phyloP scores from a whole-genome alignment of 2,329 filamentous ascomycete species.

The Colletotrichum sp. region DNA sequence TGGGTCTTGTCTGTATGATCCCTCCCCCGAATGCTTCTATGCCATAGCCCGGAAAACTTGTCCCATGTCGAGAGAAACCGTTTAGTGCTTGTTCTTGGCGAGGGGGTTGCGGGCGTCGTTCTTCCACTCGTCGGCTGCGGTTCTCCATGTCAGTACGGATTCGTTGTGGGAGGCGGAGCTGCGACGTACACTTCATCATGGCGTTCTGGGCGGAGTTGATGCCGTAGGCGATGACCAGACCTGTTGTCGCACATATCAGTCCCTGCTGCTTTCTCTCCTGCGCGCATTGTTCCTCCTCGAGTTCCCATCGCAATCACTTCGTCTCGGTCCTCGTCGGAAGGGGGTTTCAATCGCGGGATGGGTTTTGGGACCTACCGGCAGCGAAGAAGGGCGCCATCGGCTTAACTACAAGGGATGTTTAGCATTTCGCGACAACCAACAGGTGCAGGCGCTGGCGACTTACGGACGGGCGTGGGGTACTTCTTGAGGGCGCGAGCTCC shows the following conservation, averaged over 20 bases:
- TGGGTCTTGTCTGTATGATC: not conserved
- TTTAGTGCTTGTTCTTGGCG: constrained; percentile 55
- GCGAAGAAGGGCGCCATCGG: constrained; percentile 93
- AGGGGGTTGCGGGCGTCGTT: constrained; percentile 92
- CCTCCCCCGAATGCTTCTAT: not conserved
- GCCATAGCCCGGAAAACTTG: constrained; percentile 4
- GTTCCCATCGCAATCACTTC: not conserved
- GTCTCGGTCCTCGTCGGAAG: not conserved
- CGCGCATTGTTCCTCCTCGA: not conserved
- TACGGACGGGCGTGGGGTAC: constrained; percentile 80
- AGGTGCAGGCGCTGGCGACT: constrained; percentile 42
- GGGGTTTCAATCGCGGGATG: not conserved
- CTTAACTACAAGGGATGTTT: constrained; percentile 65
- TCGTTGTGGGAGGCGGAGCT: not conserved
- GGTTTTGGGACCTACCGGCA: constrained; percentile 73
- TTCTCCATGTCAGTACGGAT: constrained; percentile 28
- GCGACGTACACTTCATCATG: constrained; percentile 74
- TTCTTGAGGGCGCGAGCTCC: constrained; percentile 73
- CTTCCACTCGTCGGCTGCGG: constrained; percentile 88
- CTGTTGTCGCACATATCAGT: constrained; percentile 48
- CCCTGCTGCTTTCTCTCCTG: not conserved
- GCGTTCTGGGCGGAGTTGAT: constrained; percentile 83
- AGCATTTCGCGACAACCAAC: not conserved
- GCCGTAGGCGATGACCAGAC: constrained; percentile 86
- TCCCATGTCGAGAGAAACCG: constrained; percentile 9